Conservation (phyloP, 2,329 filamentous ascomycete species). For the Hypoxylon sp. region DNA sequence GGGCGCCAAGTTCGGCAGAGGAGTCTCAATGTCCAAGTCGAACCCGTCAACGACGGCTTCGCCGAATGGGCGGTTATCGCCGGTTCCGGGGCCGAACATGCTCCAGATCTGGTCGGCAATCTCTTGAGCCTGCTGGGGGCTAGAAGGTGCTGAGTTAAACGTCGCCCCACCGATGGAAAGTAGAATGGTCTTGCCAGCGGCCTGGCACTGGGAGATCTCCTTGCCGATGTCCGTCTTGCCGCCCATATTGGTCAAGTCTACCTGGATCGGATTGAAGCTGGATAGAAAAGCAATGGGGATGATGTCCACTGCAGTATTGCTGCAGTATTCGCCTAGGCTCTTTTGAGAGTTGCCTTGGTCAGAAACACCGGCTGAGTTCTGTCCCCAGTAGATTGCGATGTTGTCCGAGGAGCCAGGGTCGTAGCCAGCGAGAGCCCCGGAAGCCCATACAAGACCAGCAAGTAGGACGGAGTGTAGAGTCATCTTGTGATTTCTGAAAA, state of each 20-base stretch:
- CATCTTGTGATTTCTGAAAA: slow-evolving; percentile 19
- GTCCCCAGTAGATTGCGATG: slow-evolving; percentile 59
- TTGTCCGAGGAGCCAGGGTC: slow-evolving; percentile 63
- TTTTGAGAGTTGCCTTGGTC: slow-evolving; percentile 61
- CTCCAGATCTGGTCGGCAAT: slow-evolving; percentile 74
- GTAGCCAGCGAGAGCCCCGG: slow-evolving; percentile 57
- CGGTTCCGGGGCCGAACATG: slow-evolving; percentile 73
- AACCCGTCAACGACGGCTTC: slow-evolving; percentile 77
- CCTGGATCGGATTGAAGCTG: slow-evolving; percentile 65
- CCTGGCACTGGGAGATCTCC: slow-evolving; percentile 71
- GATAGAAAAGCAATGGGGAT: slow-evolving; percentile 75
- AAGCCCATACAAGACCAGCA: slow-evolving; percentile 26
- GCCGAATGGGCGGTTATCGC: slow-evolving; percentile 74
- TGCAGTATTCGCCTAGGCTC: slow-evolving; percentile 69
- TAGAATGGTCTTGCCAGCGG: slow-evolving; percentile 75
- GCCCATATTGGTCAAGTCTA: slow-evolving; percentile 78
- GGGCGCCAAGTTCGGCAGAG: slow-evolving; percentile 68
- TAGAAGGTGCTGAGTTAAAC: slow-evolving; percentile 70
- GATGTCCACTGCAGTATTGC: slow-evolving; percentile 65
- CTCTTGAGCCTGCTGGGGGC: slow-evolving; percentile 63
- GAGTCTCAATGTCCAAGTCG: slow-evolving; percentile 79
- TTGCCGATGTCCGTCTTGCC: slow-evolving; percentile 56
- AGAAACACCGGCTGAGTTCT: slow-evolving; percentile 70
- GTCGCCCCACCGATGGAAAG: slow-evolving; percentile 78
- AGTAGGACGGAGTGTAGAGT: slow-evolving; percentile 4